Conservation (phyloP, 768 basidiomycete genomes). For the Trametes sanguinea region DNA sequence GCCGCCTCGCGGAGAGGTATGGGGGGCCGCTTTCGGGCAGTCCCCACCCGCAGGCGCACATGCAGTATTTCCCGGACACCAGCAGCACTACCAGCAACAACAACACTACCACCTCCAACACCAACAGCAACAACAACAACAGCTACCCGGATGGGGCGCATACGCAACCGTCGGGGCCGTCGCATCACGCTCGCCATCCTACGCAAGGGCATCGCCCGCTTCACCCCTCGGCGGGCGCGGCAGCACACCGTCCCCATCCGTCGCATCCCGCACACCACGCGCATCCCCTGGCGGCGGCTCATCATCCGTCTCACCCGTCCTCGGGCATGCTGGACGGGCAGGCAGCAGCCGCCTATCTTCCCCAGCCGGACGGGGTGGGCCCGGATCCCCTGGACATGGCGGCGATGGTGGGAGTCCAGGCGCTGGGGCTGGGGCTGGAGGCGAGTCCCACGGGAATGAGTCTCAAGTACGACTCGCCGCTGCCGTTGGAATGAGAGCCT, state of each 20-base stretch:
- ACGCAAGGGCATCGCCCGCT: slow-evolving; percentile 26
- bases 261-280: slow-evolving; percentile 18
- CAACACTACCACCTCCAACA: slow-evolving; percentile 25
- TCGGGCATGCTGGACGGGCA: slow-evolving; percentile 8
- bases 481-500: slow-evolving; percentile 35
- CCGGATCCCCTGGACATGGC: slow-evolving; percentile 27
- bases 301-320: slow-evolving; percentile 8
- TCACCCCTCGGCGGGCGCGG: slow-evolving; percentile 13
- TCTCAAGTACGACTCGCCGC: slow-evolving; percentile 34
- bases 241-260: slow-evolving; percentile 14
- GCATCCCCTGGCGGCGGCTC: slow-evolving; percentile 7
- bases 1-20: slow-evolving; percentile 39
- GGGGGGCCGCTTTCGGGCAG: slow-evolving; percentile 25
- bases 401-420: slow-evolving; percentile 21
- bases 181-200: slow-evolving; percentile 27
- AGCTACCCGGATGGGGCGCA: slow-evolving; percentile 36
- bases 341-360: slow-evolving; percentile 14
- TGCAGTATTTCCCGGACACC: slow-evolving; percentile 31
- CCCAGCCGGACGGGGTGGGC: slow-evolving; percentile 18
- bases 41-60: slow-evolving; percentile 30
- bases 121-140: slow-evolving; percentile 26
- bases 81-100: slow-evolving; percentile 27
- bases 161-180: slow-evolving; percentile 35
- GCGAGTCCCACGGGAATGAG: slow-evolving; percentile 25
- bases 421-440: slow-evolving; percentile 18